Base-by-base conservation (phyloP, 2,329 filamentous ascomycete species). In the Incumbomyces delicatus region DNA sequence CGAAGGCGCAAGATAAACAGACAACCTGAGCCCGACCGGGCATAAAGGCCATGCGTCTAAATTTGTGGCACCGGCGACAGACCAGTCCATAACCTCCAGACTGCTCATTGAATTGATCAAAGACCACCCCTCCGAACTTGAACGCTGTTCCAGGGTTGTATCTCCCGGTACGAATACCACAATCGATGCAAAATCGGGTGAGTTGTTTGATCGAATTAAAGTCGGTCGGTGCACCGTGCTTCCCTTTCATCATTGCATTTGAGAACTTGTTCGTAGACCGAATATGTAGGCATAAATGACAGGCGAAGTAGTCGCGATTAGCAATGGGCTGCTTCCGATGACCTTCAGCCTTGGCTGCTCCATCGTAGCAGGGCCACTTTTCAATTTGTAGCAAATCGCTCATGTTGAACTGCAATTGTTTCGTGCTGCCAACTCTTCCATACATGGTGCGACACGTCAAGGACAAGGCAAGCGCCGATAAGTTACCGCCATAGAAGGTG, bases 181-280 rank as follows among this genome's bases (percentile, higher is more conserved):
- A 39, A 22, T 39, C 36, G 6, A 39, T 39, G 18, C 36, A 39
- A 18, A 39, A 39, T 17, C 36, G 36, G 6, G 36, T 18, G 14
- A 39, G 18, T 5, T 14, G 6, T 7, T 5, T 16, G 12, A 3
- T 22, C 35, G 11, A 16, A 11, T 10, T 37, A 8, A 8, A 10
- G 18, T 39, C 13, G 12, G 14, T 6, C 14, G 36, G 12, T 22
- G 18, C 3, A 39, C n/a, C 6, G 14, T 39, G 17, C 30, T 42
- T 42, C 14, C 40, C 40, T 30, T 42, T 42, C 40, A 42, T 42
- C 40, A 42, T 42, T 6, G 40, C 40, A 33, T 42, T 42, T 7
- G 40, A 33, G 40, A 42, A 42, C 14, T 42, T 30, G 40, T 4
- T 33, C n/a, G 40, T 33, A 18, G 40, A 4, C 13, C 40, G 40